Base-by-base conservation (phyloP, 1,284 basidiomycete genomes). In the Austroboletus novae-zelandiae region DNA sequence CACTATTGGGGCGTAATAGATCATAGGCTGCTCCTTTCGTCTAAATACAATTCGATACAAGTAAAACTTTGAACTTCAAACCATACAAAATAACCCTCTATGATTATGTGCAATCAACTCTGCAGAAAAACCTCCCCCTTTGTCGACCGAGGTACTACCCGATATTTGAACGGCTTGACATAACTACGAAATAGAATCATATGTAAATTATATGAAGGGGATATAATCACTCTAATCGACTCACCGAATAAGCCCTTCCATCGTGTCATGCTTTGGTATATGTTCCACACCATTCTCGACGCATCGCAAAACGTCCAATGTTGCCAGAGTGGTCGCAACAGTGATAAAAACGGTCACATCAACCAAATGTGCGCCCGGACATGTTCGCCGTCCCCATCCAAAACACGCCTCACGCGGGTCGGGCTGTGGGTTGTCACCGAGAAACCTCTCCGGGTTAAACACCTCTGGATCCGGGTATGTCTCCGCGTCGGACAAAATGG, bases 351-450 rank as follows among this genome's bases (percentile, higher is more conserved):
- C 40, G 0, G 53, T 50, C 3, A 37, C 25, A 1, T 57, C 47
- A 0, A 55, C 58, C 13, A 66, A 48, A 23, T 23, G 46, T 4
- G 30, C 23, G 36, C 59, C 58, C 0, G 52, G 49, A 45, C 58
- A 62, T 13, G 9, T 36, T 2, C 59, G 48, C 18, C 57, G 47
- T 41, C 57, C 60, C 40, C 37, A 62, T 11, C 61, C 53, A n/a
- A 61, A 61, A 46, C 51, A 54, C 1, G 9, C 45, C n/a, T 47
- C 30, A 4, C 45, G 50, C 9, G 59, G 48, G 34, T 61, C 59
- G 2, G 11, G 45, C 14, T 64, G 48, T 2, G 10, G 46, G 23
- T 48, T 1, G 1, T 53, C 40, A 2, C 54, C 51, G 1, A 59
- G 49, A 27, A 59, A 62, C 9, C 60, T 29, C 36, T 55, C 57